Conservation (phyloP, 75 land plant genomes). For the Pseudotsuga menziesii region DNA sequence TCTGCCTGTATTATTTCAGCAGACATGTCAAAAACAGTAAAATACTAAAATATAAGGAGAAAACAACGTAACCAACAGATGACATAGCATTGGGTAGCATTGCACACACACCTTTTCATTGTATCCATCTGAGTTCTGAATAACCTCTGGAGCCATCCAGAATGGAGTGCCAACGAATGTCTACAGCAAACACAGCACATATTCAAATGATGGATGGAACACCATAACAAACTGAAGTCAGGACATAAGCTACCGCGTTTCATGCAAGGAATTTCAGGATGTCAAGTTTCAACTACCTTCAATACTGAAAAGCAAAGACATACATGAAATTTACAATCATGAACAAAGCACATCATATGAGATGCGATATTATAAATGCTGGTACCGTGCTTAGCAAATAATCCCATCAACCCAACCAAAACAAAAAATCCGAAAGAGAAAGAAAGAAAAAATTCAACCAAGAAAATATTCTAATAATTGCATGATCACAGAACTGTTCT, state of each 20-base stretch:
- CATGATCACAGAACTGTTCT: no score
- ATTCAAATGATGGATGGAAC: no score
- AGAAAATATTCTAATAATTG: no score
- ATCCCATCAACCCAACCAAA: no score
- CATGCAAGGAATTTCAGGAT: no score
- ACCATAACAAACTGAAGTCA: no score
- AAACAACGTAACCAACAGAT: background rate
- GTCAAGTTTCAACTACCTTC: background rate
- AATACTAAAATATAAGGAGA: background rate
- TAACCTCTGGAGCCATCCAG: constrained; percentile 99
- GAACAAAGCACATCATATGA: background rate
- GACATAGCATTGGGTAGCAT: background rate
- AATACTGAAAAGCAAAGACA: background rate
- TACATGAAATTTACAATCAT: background rate
- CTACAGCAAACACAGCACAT: constrained; percentile 28
- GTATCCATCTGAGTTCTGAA: constrained; percentile 97
- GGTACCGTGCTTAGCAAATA: no score
- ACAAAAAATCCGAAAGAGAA: no score
- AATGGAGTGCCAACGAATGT: constrained; percentile 99
- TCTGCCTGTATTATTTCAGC: constrained; percentile 75
- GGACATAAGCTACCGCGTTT: no score
- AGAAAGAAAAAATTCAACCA: no score
- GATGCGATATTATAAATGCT: background rate
- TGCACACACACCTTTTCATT: constrained; percentile 83
- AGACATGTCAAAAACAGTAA: constrained; percentile 7